These are phyloP conservation scores for Lunasporangiospora selenospora DNA, from an alignment of 192 early-diverging fungal genomes.

Conservation along the genomic window DNA sequence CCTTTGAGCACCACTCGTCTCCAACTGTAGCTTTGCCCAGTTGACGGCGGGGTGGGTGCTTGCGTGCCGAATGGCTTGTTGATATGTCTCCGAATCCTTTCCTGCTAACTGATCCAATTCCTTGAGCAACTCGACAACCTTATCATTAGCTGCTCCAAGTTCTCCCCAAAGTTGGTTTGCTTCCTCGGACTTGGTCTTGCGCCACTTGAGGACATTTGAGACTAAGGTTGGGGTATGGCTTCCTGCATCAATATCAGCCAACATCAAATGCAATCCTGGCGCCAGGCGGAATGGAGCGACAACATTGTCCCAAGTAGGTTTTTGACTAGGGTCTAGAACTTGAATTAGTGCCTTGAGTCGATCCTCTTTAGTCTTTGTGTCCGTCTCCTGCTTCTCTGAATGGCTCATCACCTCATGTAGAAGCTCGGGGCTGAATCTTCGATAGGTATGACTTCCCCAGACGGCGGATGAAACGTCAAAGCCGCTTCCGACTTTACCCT, in stretches of 20 bases:
- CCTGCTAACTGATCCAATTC: conserved; percentile 36
- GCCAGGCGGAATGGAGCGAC: conserved; percentile 74
- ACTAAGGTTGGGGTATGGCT: conserved; percentile 95
- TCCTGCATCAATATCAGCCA: conserved; percentile 95
- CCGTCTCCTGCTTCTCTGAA: conserved; percentile 41
- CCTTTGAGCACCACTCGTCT: conserved; percentile 28
- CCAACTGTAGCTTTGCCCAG: conserved; percentile 40
- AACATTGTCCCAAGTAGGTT: conserved; percentile 71
- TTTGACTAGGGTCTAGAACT: conserved; percentile 51
- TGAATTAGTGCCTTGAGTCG: conserved; percentile 33
- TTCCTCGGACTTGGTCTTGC: conserved; percentile 68
- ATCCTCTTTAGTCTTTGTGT: too few species aligned
- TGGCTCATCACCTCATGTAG: conserved; percentile 61
- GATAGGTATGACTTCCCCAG: conserved; percentile 89
- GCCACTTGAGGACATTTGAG: conserved; percentile 85
- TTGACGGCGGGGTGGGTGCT: conserved; percentile 6
- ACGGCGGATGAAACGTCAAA: conserved; percentile 96
- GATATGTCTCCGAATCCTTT: conserved; percentile 48
- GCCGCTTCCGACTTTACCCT: conserved; percentile 97
- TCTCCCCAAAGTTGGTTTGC: conserved; percentile 66
- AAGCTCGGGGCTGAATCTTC: conserved; percentile 78
- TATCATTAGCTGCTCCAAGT: conserved; percentile 67
- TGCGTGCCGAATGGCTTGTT: conserved; percentile 46
- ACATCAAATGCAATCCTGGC: conserved; percentile 70
- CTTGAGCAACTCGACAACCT: conserved; percentile 63